Percentiles rank a stretch among this genome's conserved stretches.
Conservation (phyloP, 805 yeast genomes). For the Maudiozyma serrabonitensis region DNA sequence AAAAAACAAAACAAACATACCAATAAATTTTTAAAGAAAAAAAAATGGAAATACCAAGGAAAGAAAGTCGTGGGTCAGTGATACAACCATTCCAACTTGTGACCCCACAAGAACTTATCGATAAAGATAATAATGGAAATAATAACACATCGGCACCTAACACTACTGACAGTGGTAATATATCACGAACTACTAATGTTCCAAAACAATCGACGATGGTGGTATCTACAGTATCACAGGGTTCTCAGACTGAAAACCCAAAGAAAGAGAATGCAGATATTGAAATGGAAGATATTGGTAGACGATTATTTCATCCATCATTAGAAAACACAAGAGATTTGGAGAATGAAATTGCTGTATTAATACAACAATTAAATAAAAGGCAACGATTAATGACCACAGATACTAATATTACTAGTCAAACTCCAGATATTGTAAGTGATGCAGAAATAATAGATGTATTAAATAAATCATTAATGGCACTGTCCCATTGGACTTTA, state of each 20-base stretch:
- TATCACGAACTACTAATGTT: too few relatives aligned
- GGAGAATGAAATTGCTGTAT: slow-evolving; percentile 13
- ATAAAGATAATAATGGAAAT: background rate
- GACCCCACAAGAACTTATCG: slow-evolving; percentile 19
- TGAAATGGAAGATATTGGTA: background rate
- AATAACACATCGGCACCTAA: background rate
- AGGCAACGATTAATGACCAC: background rate
- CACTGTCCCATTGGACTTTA: slow-evolving; percentile 26
- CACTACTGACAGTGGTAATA: too few relatives aligned
- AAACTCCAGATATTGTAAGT: background rate
- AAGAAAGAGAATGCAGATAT: background rate
- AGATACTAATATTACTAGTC: background rate
- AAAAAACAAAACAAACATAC: background rate
- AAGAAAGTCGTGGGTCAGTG: background rate
- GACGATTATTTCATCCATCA: slow-evolving; percentile 8
- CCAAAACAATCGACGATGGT: too few relatives aligned
- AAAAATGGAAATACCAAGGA: background rate
- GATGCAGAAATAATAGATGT: slow-evolving; percentile 14
- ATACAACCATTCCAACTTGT: slow-evolving; percentile 11
- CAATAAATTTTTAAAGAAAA: background rate
- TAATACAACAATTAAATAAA: slow-evolving; percentile 11
- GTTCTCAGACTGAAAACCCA: background rate
- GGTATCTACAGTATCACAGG: too few relatives aligned
- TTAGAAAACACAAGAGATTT: slow-evolving; percentile 17
- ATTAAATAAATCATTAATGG: slow-evolving; percentile 19